Evolutionary conservation across 2,329 filamentous ascomycete genomes (phyloP), one percentile per base, ranked within the genome.

Genomic region (Sclerotinia trifoliorum): DNA sequence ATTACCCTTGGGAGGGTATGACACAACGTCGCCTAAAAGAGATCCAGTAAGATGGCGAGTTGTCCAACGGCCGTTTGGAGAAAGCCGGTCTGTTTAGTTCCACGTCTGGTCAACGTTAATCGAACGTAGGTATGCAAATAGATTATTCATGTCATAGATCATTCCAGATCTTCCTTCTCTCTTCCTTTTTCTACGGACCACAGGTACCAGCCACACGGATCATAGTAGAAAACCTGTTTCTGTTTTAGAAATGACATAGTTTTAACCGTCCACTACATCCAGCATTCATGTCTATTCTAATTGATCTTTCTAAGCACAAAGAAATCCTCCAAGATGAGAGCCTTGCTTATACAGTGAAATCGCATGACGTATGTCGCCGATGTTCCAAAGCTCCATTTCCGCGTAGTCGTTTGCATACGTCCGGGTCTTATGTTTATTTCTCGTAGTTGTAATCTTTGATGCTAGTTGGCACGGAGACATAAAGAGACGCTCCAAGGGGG

Each of bases 11-110:
- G 24, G 39, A 26, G n/a, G 52, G 52, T 66, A 58, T 62, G 65
- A 67, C 65, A 67, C 62, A 63, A n/a, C 65, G 58, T 67, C 35
- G n/a, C 17, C 26, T 15, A 26, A 49, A 51, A 11, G 46, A 19
- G 32, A 48, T 49, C 58, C 58, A 11, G n/a, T 21, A 19, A 29
- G 39, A 58, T 29, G 56, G 10, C 39, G 44, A 26, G 26, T 60
- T 46, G 56, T 26, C 21, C 46, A 26, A 62, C 32, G 7, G 26
- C 29, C 21, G 51, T 62, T 51, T 51, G 15, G 8, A 62, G 13
- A 49, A 51, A 17, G 29, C 46, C 60, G 29, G 46, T 21, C 29
- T 19, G 1, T 62, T 24, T 17, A 7, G 8, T 51, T 51, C 32
- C 46, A 13, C 5, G 19, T 35, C n/a, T 19, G 6, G 11, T 3